A percentile compares a stretch with the other conserved stretches of the same genome.
phyloP scores from a whole-genome alignment of 148 eudicot species.

The Amaranthus palmeri region DNA sequence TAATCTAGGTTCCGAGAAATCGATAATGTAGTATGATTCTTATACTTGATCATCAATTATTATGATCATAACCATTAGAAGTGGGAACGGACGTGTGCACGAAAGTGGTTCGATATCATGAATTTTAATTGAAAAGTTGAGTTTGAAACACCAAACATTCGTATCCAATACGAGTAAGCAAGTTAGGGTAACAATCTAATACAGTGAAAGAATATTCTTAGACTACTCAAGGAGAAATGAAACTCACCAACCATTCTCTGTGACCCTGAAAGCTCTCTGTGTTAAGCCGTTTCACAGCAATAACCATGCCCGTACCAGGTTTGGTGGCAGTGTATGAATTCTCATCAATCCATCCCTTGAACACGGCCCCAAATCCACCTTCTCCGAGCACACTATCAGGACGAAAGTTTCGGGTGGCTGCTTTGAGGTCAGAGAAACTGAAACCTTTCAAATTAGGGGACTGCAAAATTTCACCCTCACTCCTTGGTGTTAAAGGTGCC shows the following conservation, averaged over 20 bases:
- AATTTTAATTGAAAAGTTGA: too few relatives aligned
- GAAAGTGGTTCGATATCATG: too few relatives aligned
- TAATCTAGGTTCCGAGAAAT: not conserved
- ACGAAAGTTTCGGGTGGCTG: constrained; percentile 77
- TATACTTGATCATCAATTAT: too few relatives aligned
- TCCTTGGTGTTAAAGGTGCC: constrained; percentile 66
- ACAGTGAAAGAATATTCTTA: too few relatives aligned
- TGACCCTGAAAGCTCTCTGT: constrained; percentile 81
- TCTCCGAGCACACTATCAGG: constrained; percentile 89
- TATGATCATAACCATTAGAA: too few relatives aligned
- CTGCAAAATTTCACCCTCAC: constrained; percentile 81
- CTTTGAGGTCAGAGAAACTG: constrained; percentile 58
- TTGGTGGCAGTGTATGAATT: constrained; percentile 54
- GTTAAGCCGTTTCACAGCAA: constrained; percentile 83
- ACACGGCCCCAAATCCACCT: constrained; percentile 91
- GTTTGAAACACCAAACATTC: too few relatives aligned
- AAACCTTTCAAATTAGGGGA: constrained; percentile 72
- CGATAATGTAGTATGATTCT: not conserved
- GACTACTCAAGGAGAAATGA: not conserved
- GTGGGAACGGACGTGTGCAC: too few relatives aligned
- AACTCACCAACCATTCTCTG: constrained; percentile 89
- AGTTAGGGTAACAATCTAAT: too few relatives aligned
- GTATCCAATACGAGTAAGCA: too few relatives aligned
- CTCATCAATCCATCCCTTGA: constrained; percentile 95
- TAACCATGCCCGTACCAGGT: constrained; percentile 70